Base-by-base conservation (phyloP, 2,329 filamentous ascomycete species). In the Thermoascus crustaceus region DNA sequence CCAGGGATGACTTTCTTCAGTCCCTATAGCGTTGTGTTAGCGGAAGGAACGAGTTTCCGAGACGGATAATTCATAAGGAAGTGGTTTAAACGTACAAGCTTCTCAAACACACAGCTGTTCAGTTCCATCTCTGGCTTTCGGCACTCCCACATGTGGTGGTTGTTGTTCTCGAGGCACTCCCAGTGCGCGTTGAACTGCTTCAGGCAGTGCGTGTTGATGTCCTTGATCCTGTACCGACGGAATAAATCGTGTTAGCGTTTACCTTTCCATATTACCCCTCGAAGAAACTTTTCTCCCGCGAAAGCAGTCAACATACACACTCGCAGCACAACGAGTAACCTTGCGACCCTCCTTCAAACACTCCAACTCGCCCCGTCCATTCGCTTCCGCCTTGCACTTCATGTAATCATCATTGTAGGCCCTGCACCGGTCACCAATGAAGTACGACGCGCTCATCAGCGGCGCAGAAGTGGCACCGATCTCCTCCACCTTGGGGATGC, bases 371-470 rank as follows among this genome's bases (percentile, higher is more conserved):
- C 87, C 91, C 65, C 77, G 79, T 54, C 91, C 91, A 44, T 85
- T 82, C 54, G 86, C 80, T 68, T 95, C 87, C 50, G 78, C 85
- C 81, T 98, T 98, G 82, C 91, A 98, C 72, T 94, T 85, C 89
- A 98, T 98, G 70, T 83, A 98, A 69, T 98, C 91, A 72, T 98
- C 91, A 67, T 96, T 96, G 75, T 88, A 98, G 39, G 84, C 73
- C 62, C 77, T 82, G 80, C 91, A 98, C 58, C 89, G 82, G 49
- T 87, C 88, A 45, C 91, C 91, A 60, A 98, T 98, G 66, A 96
- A 98, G 75, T 85, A 98, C 34, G 86, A 80, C 20, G 91, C 91
- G 47, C 85, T 94, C 41, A 94, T 72, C 29, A 98, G 76, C 37
- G 91, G 91, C 24, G 88, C 91, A 39, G 89, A 96, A 56, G 82